Evolutionary conservation across 352 stramenopile species (phyloP), one percentile per base, ranked within the genome.

Genomic region (Thraustochytrium striatum): DNA sequence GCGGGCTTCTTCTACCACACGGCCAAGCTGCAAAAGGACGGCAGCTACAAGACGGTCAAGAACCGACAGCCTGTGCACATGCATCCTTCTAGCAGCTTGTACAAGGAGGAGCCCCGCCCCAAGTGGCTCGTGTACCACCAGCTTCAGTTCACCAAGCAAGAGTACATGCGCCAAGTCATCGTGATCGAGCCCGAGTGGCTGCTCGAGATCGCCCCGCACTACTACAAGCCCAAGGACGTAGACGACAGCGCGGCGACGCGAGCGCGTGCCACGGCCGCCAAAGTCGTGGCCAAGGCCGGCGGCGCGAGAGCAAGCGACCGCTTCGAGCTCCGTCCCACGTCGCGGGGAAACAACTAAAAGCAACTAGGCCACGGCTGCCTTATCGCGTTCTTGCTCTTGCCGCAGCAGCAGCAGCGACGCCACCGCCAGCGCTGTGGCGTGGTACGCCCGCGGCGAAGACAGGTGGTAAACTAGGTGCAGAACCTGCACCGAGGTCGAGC

Each of bases 1-100:
- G 92, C 94, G 2, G 97, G 97, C 28, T 99, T 98, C 89, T 99
- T 99, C 84, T 99, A 98, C 87, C 97, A 99, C 86, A 97, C 95
- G 3, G 94, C 96, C 28, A 97, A 97, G 83, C 85, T 99, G 19
- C 90, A 98, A 72, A 86, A 88, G 78, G 95, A 91, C 9, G 96
- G 96, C 1, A 91, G 97, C 53, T 99, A 99, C 86, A 96, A 82
- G 38, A 99, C 97, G 3, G 90, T 99, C 39, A 99, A 99, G 87
- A 93, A 98, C 72, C 87, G 89, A 25, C 93, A 98, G 52, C 96
- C 93, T 0, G 96, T 99, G 25, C 90, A 97, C 82, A 98, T 99
- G 80, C 97, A 99, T 87, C 97, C 97, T 16, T 98, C 91, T 57
- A 98, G 93, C 72, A 96, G 97, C n/a, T 85, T 99, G 8, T 83